Percentiles rank a stretch among this genome's conserved stretches.
Conservation (phyloP, 108 stramenopile genomes). For the Fragilaria radians region DNA sequence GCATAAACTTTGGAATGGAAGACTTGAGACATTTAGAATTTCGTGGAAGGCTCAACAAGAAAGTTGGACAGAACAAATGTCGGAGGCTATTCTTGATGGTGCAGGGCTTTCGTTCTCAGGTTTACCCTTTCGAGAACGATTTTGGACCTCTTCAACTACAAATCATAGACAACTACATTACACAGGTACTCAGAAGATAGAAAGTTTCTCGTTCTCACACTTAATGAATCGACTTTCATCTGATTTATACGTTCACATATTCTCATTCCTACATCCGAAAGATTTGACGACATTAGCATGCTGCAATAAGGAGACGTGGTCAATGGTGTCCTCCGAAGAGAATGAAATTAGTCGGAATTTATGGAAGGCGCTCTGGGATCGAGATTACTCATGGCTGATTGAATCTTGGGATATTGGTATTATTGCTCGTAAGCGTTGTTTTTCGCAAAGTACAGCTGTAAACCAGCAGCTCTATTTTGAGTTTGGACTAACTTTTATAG, state of each 20-base stretch:
- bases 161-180: not conserved
- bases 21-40: too few species aligned
- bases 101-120: conserved; percentile 44
- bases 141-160: not conserved
- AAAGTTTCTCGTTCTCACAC: not conserved
- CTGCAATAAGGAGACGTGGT: conserved; percentile 21
- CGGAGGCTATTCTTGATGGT: conserved; percentile 61
- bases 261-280: conserved; percentile 59
- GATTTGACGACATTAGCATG: conserved; percentile 63
- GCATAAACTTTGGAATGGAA: not conserved
- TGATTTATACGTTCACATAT: conserved; percentile 56
- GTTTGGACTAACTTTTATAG: conserved; percentile 61
- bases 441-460: not conserved
- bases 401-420: conserved; percentile 56
- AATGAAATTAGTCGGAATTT: conserved; percentile 9
- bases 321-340: conserved; percentile 5
- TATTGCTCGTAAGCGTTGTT: conserved; percentile 43
- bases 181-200: not conserved
- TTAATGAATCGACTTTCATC: conserved; percentile 27
- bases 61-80: conserved; percentile 24
- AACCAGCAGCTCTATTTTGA: conserved; percentile 55
- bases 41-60: conserved; percentile 4
- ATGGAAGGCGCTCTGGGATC: conserved; percentile 63
- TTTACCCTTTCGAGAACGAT: conserved; percentile 18
- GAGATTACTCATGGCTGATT: conserved; percentile 74